Percentiles rank a stretch among this genome's conserved stretches.
Conservation (phyloP, 345 rosid genomes). For the Brassica rapa region DNA sequence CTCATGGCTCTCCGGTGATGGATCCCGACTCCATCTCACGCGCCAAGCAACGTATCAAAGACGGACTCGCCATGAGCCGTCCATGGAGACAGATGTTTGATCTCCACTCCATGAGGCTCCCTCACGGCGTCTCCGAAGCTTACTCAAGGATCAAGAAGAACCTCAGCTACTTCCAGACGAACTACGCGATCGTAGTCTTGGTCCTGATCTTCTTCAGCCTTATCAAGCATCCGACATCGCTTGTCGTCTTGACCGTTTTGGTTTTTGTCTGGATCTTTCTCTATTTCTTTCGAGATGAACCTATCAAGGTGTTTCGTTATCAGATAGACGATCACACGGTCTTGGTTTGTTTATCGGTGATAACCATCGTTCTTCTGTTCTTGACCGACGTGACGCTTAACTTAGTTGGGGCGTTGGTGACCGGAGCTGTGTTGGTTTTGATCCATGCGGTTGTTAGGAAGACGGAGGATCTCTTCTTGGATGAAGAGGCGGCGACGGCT, state of each 20-base stretch:
- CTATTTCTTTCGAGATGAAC: conserved; percentile 73
- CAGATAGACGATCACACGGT: conserved; percentile 58
- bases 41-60: conserved; percentile 45
- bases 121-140: conserved; percentile 42
- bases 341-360: conserved; percentile 45
- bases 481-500: conserved; percentile 51
- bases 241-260: conserved; percentile 64
- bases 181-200: conserved; percentile 44
- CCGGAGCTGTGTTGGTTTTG: conserved; percentile 52
- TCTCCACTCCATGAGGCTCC: conserved; percentile 45
- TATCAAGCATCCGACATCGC: conserved; percentile 65
- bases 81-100: conserved; percentile 69
- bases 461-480: conserved; percentile 59
- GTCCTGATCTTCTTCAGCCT: conserved; percentile 57
- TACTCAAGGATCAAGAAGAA: conserved; percentile 47
- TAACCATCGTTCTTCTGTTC: conserved; percentile 56
- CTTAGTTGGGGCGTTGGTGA: conserved; percentile 50
- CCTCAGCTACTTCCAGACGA: conserved; percentile 53
- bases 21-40: not conserved
- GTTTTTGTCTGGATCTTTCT: conserved; percentile 62
- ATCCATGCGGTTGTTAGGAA: conserved; percentile 65
- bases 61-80: conserved; percentile 51
- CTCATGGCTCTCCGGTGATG: not conserved
- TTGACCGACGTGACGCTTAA: conserved; percentile 57
- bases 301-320: conserved; percentile 51